A percentile compares a stretch with the other conserved stretches of the same genome.
These are phyloP conservation scores for Inga leiocalycina DNA, from an alignment of 306 rosid species.

Conservation along the genomic window DNA sequence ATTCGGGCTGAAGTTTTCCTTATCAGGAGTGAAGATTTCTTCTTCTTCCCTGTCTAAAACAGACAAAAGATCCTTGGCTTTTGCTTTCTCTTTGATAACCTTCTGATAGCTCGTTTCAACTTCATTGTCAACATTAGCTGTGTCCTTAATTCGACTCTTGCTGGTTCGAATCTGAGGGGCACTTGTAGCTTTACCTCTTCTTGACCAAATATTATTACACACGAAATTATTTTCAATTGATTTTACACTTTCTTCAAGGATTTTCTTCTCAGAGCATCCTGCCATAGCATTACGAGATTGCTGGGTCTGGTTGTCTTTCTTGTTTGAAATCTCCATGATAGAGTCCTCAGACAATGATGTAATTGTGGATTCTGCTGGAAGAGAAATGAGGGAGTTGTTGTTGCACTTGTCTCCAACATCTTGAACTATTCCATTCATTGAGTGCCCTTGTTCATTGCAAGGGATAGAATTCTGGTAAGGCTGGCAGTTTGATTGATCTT, in stretches of 20 bases:
- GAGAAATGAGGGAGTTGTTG: constrained; percentile 20
- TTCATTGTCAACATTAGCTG: constrained; percentile 32
- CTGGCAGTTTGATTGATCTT: constrained; percentile 28
- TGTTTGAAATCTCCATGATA: constrained; percentile 30
- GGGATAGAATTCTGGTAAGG: constrained; percentile 20
- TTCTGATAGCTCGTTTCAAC: constrained; percentile 35
- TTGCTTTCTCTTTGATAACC: constrained; percentile 27
- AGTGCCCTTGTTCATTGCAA: constrained; percentile 23
- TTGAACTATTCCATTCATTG: constrained; percentile 30
- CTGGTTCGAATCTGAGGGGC: constrained; percentile 54
- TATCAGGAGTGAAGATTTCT: constrained; percentile 61
- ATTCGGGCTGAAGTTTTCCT: constrained; percentile 69
- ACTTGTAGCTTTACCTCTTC: constrained; percentile 67
- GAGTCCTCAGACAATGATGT: constrained; percentile 35
- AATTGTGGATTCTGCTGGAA: constrained; percentile 35
- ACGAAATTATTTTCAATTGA: constrained; percentile 34
- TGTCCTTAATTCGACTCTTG: constrained; percentile 36
- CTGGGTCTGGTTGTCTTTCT: constrained; percentile 41
- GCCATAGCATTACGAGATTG: constrained; percentile 32
- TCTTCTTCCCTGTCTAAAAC: constrained; percentile 46
- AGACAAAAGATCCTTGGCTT: constrained; percentile 37
- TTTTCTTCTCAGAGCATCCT: constrained; percentile 40
- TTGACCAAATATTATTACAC: constrained; percentile 57
- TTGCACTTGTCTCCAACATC: constrained; percentile 33
- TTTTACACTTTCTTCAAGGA: constrained; percentile 25